Evolutionary conservation across 176 grass and related monocot genomes (phyloP).

Genomic region (Rhynchospora tenuis): DNA sequence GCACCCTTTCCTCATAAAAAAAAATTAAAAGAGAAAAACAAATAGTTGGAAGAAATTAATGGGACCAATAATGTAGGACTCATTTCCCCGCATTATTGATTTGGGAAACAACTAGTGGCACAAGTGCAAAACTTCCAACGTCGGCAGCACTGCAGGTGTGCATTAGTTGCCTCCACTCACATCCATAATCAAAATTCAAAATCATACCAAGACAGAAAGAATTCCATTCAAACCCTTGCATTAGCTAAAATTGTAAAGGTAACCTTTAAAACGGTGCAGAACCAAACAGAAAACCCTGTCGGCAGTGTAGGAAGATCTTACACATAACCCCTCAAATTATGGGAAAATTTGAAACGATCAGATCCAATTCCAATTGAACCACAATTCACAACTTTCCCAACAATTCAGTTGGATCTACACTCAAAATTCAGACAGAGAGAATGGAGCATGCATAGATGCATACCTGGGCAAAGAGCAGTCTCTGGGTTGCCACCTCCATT

Average conservation of each 20-base stretch:
- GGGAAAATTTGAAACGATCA: background rate
- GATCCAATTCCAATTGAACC: background rate
- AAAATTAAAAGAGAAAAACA: background rate
- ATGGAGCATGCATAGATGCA: background rate
- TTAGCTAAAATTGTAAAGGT: background rate
- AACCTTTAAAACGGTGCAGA: background rate
- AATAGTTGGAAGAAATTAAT: background rate
- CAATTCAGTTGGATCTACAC: background rate
- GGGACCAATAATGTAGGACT: background rate
- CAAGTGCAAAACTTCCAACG: background rate
- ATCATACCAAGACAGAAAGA: background rate
- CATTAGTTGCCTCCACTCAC: background rate
- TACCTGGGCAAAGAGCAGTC: slow-evolving; percentile 61
- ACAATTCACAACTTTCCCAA: background rate
- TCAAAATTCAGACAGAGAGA: slow-evolving; percentile 11
- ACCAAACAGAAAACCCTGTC: background rate
- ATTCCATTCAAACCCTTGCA: background rate
- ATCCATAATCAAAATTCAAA: background rate
- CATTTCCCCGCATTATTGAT: background rate
- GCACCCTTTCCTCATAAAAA: background rate
- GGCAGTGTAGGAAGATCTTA: background rate
- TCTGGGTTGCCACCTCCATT: slow-evolving; percentile 71
- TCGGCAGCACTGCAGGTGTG: background rate
- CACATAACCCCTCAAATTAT: background rate
- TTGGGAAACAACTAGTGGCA: background rate